phyloP scores from a whole-genome alignment of 2,329 filamentous ascomycete genomes.

The Tolypocladium nubicola region DNA sequence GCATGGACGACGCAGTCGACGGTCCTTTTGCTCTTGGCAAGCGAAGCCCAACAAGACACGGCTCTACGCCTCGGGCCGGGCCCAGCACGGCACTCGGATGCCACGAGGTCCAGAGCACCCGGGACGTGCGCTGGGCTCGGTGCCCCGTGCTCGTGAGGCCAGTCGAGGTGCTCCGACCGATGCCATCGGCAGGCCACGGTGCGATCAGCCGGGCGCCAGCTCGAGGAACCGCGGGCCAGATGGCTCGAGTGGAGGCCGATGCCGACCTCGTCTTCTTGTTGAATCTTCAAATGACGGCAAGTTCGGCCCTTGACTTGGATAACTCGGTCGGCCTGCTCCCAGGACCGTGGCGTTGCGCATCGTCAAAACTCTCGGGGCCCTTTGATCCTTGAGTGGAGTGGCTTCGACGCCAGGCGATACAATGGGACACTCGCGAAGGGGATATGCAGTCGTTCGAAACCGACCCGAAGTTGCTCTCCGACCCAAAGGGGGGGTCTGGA shows the following conservation, averaged over 20 bases:
- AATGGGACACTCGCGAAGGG: no score
- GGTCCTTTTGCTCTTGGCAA: not conserved
- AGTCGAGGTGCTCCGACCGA: not conserved
- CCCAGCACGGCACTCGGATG: not conserved
- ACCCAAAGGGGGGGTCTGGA: not conserved
- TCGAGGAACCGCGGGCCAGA: not conserved
- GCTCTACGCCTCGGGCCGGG: not conserved
- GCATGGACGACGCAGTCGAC: not conserved
- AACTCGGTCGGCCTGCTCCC: not conserved
- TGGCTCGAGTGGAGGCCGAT: not conserved
- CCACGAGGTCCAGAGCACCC: not conserved
- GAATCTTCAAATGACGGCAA: not conserved
- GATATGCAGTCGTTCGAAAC: no score
- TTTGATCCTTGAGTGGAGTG: no score
- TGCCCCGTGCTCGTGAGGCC: not conserved
- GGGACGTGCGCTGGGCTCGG: not conserved
- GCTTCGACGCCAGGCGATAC: no score
- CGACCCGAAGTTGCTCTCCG: not conserved
- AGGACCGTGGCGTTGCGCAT: not conserved
- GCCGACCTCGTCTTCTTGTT: not conserved
- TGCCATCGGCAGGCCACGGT: not conserved
- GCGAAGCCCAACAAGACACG: not conserved
- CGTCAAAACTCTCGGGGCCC: not conserved
- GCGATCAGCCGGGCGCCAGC: not conserved
- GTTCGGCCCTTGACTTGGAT: not conserved